Percentiles rank a stretch among this genome's conserved stretches.
Evolutionary conservation across 2,329 filamentous ascomycete genomes (phyloP).

Genomic region (Venturiaceae sp.): DNA sequence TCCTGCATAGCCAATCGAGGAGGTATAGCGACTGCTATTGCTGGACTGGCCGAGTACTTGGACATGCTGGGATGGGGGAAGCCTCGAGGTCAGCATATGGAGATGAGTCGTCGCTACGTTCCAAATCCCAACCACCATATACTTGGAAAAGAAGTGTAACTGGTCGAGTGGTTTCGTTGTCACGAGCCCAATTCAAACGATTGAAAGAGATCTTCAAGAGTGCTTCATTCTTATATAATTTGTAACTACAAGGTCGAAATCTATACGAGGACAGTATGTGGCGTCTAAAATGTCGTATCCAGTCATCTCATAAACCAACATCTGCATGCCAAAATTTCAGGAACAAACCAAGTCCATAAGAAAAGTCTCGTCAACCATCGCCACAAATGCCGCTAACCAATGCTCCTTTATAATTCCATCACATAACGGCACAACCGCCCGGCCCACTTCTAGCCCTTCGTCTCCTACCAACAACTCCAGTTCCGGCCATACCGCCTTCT

Average conservation of each 20-base stretch:
- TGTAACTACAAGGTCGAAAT: no score
- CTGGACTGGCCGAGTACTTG: constrained; percentile 38
- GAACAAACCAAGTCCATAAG: neutral
- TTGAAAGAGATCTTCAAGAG: no score
- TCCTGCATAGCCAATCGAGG: no score
- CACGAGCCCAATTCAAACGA: no score
- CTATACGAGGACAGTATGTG: no score
- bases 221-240: no score
- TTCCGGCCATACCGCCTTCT: constrained; percentile 43
- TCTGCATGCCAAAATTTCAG: no score
- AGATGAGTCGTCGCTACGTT: constrained; percentile 12
- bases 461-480: constrained; percentile 29
- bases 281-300: no score
- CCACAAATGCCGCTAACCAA: neutral
- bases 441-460: constrained; percentile 37
- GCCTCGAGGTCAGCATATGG: constrained; percentile 12
- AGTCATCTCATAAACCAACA: no score
- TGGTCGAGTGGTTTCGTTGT: no score
- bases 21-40: no score
- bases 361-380: neutral
- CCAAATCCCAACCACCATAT: constrained; percentile 11
- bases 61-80: constrained; percentile 37
- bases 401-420: neutral
- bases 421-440: constrained; percentile 14
- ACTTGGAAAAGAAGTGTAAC: no score